phyloP scores from a whole-genome alignment of 208 protist genomes.

The Trypanosoma vivax region DNA sequence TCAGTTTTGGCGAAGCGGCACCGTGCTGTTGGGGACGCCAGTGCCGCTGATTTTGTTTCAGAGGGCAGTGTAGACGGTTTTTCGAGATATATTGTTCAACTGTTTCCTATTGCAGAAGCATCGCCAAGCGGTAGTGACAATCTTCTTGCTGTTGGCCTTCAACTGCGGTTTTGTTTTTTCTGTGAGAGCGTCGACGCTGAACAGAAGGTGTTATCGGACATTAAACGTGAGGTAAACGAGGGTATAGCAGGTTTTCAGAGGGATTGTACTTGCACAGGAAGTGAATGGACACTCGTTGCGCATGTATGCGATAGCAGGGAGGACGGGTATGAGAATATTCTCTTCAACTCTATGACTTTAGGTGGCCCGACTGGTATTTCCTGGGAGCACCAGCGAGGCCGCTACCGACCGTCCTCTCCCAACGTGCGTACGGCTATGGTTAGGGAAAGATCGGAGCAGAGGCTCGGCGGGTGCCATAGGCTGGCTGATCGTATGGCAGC shows the following conservation, averaged over 20 bases:
- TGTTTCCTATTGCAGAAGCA: conserved; percentile 41
- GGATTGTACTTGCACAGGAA: not conserved
- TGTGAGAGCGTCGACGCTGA: conserved; percentile 19
- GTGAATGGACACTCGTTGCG: conserved; percentile 1
- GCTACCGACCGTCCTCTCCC: no score
- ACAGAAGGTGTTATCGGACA: not conserved
- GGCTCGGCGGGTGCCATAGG: conserved; percentile 10
- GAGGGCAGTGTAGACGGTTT: conserved; percentile 5
- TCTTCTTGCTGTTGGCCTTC: conserved; percentile 44
- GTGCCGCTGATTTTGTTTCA: conserved; percentile 41
- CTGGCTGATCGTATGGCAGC: conserved; percentile 11
- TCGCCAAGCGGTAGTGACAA: conserved; percentile 4
- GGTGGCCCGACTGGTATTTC: not conserved
- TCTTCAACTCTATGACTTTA: not conserved
- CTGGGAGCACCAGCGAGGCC: no score
- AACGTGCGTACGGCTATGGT: no score
- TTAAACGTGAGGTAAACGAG: conserved; percentile 5
- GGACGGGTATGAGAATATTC: conserved; percentile 33
- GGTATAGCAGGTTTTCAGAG: not conserved
- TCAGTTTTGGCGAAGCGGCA: conserved; percentile 35
- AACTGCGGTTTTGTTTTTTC: conserved; percentile 74
- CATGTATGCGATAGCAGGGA: not conserved
- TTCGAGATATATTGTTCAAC: conserved; percentile 53
- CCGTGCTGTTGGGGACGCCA: conserved; percentile 26
- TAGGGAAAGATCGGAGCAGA: not conserved